Evolutionary conservation across 2,329 filamentous ascomycete species (phyloP).

Genomic region (Talaromyces funiculosus): DNA sequence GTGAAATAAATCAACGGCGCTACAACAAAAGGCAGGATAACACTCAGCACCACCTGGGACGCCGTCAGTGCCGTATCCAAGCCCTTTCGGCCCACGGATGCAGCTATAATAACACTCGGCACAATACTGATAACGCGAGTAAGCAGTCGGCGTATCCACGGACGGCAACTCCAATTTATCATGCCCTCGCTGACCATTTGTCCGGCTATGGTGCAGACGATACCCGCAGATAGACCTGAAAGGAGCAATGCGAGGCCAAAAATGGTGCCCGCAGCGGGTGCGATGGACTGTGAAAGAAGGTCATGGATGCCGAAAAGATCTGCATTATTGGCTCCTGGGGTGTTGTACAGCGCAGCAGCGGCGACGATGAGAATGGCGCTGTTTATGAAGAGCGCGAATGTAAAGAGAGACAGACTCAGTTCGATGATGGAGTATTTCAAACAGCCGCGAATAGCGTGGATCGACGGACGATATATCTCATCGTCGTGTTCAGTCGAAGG

Average conservation of each 20-base stretch:
- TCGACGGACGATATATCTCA: slow-evolving; percentile 59
- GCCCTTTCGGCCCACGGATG: slow-evolving; percentile 65
- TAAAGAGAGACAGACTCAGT: slow-evolving; percentile 66
- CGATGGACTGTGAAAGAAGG: slow-evolving; percentile 63
- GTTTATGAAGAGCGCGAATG: slow-evolving; percentile 80
- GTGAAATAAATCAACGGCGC: slow-evolving; percentile 84
- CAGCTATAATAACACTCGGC: slow-evolving; percentile 77
- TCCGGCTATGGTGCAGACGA: slow-evolving; percentile 82
- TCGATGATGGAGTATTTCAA: slow-evolving; percentile 69
- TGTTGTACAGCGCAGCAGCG: slow-evolving; percentile 66
- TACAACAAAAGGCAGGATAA: slow-evolving; percentile 75
- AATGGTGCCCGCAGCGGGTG: slow-evolving; percentile 71
- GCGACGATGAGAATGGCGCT: slow-evolving; percentile 76
- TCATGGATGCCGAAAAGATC: slow-evolving; percentile 80
- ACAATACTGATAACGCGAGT: slow-evolving; percentile 76
- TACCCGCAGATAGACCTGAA: slow-evolving; percentile 73
- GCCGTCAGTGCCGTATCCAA: slow-evolving; percentile 67
- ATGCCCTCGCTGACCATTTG: slow-evolving; percentile 87
- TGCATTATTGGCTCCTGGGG: slow-evolving; percentile 57
- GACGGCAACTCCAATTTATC: slow-evolving; percentile 65
- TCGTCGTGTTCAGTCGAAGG: slow-evolving; percentile 23
- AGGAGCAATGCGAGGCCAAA: slow-evolving; percentile 77
- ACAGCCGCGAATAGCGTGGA: slow-evolving; percentile 66
- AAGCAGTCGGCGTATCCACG: slow-evolving; percentile 72
- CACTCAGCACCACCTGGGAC: slow-evolving; percentile 70